These are phyloP conservation scores for Spirogloea muscicola DNA, from an alignment of 139 green algal species.

Conservation along the genomic window DNA sequence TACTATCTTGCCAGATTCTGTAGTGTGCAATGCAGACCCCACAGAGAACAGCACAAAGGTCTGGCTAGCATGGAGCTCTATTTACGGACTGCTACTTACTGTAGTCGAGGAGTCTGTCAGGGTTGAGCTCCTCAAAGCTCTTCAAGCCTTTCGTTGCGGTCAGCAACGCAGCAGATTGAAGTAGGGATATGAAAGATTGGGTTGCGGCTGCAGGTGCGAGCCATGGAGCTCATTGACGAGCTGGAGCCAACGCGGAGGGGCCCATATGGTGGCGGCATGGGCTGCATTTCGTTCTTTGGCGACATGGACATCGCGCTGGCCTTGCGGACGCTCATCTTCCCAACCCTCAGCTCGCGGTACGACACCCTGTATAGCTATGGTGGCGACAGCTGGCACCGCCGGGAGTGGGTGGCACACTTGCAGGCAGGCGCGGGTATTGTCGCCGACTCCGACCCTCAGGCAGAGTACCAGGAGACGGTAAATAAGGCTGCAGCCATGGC, in stretches of 20 bases:
- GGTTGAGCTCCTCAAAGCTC: too few species aligned
- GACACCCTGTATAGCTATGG: constrained; percentile 59
- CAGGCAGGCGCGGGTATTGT: constrained; percentile 91
- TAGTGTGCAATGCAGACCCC: too few species aligned
- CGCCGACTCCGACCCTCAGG: constrained; percentile 85
- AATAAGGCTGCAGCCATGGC: constrained; percentile 95
- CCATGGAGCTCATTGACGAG: constrained; percentile 99
- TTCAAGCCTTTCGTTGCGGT: too few species aligned
- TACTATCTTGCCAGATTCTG: too few species aligned
- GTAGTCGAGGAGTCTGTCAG: too few species aligned
- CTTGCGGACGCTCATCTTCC: constrained; percentile 96
- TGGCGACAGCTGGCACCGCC: too few species aligned
- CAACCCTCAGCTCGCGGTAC: constrained; percentile 53
- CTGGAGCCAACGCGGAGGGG: constrained; percentile 79
- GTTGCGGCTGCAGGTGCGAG: too few species aligned
- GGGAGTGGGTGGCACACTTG: constrained; percentile 90
- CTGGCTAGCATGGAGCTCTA: too few species aligned
- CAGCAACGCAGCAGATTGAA: too few species aligned
- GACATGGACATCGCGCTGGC: constrained; percentile 92
- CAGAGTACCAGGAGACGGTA: constrained; percentile 87
- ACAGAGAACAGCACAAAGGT: too few species aligned
- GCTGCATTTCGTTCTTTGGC: constrained; percentile 55
- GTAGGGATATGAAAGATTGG: too few species aligned
- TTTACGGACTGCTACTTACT: too few species aligned
- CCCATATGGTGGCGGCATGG: constrained; percentile 94